These are phyloP conservation scores for Fusarium chuoi DNA, from an alignment of 2,329 filamentous ascomycete species.

Conservation along the genomic window DNA sequence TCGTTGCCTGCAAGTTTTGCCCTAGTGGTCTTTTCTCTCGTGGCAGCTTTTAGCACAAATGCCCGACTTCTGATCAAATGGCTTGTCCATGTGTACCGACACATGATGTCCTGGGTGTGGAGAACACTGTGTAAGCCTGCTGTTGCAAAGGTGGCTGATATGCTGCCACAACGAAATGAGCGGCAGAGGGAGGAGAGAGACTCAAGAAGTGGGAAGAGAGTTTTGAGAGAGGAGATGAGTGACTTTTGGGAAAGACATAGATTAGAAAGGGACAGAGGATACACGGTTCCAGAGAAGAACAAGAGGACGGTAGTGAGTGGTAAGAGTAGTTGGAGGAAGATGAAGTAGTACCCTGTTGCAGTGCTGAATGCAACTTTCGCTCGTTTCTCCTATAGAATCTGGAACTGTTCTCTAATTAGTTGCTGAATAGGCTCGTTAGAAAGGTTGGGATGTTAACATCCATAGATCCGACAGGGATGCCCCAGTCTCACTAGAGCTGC, in stretches of 20 bases:
- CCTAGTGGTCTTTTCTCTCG: slow-evolving; percentile 61
- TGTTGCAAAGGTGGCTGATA: slow-evolving; percentile 7
- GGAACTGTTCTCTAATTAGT: background rate
- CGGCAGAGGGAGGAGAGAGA: slow-evolving; percentile 37
- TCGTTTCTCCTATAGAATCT: background rate
- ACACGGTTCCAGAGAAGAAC: slow-evolving; percentile 54
- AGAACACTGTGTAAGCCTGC: slow-evolving; percentile 38
- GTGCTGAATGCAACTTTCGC: background rate
- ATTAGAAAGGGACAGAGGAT: slow-evolving; percentile 53
- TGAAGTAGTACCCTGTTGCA: background rate
- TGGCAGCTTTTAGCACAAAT: slow-evolving; percentile 65
- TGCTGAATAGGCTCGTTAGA: background rate
- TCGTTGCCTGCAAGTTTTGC: slow-evolving; percentile 59
- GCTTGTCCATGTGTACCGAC: slow-evolving; percentile 27
- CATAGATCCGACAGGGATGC: background rate
- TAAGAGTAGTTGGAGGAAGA: slow-evolving; percentile 23
- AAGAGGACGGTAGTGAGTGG: slow-evolving; percentile 26
- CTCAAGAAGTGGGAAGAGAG: slow-evolving; percentile 17
- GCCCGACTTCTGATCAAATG: slow-evolving; percentile 49
- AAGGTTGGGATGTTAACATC: background rate
- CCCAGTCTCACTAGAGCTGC: slow-evolving; percentile 4
- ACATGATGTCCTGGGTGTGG: slow-evolving; percentile 36
- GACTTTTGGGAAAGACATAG: slow-evolving; percentile 56
- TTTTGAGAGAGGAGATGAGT: slow-evolving; percentile 48
- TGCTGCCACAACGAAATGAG: slow-evolving; percentile 31